These are phyloP conservation scores for Plasmodium ovale DNA, from an alignment of 169 alveolate species.

Conservation along the genomic window DNA sequence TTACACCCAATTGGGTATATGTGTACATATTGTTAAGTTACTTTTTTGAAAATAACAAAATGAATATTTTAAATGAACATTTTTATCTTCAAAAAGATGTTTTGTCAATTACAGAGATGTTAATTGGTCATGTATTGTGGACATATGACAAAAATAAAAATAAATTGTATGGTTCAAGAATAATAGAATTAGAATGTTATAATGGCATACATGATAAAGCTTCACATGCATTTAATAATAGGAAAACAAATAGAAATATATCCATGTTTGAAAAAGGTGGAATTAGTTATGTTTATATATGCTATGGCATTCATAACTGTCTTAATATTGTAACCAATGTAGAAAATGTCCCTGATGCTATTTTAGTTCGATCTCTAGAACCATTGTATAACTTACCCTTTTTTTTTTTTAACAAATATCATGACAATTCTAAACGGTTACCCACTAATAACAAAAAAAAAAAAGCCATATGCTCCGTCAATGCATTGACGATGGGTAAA, in stretches of 20 bases:
- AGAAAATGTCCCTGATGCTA: conserved; percentile 76
- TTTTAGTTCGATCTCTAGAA: conserved; percentile 76
- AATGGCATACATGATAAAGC: conserved; percentile 77
- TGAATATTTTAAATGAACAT: conserved; percentile 28
- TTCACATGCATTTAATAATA: conserved; percentile 77
- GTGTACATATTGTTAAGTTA: conserved; percentile 42
- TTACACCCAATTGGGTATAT: not conserved
- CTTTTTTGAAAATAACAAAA: conserved; percentile 37
- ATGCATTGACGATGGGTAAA: too few relatives aligned
- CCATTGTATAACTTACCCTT: conserved; percentile 30
- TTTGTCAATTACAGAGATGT: conserved; percentile 31
- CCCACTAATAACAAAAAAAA: not conserved
- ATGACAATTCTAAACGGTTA: not conserved
- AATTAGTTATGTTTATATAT: conserved; percentile 76
- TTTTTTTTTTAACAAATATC: conserved; percentile 22
- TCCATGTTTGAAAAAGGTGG: conserved; percentile 78
- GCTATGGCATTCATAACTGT: conserved; percentile 78
- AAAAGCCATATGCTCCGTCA: too few relatives aligned
- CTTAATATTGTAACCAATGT: conserved; percentile 75
- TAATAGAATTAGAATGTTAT: conserved; percentile 76
- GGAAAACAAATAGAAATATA: conserved; percentile 66
- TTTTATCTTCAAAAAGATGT: conserved; percentile 68
- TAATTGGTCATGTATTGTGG: conserved; percentile 63
- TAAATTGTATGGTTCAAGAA: conserved; percentile 61
- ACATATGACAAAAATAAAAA: conserved; percentile 21